These are phyloP conservation scores for Nakaseomyces kungkrabaensis DNA, from an alignment of 1,139 yeast species.

Conservation along the genomic window DNA sequence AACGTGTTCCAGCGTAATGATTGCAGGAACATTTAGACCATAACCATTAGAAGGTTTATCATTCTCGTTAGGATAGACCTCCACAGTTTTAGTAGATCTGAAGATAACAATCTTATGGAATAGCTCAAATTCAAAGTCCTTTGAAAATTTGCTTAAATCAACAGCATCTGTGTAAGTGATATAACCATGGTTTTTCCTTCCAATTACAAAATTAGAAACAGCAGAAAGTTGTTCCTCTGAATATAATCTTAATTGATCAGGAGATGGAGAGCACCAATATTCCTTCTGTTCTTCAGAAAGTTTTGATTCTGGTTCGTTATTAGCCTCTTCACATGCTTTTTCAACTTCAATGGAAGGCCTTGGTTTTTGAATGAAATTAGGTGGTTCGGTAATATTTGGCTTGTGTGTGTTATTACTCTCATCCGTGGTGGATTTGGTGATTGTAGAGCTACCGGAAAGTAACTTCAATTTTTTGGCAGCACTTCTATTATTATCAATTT, in stretches of 20 bases:
- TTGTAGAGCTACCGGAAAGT: constrained; percentile 28
- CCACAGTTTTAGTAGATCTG: constrained; percentile 43
- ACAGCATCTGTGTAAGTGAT: constrained; percentile 65
- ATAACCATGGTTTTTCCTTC: constrained; percentile 68
- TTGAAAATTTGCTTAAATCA: constrained; percentile 48
- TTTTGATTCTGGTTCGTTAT: background rate
- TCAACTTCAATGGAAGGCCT: background rate
- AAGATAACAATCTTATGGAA: constrained; percentile 55
- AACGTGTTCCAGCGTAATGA: constrained; percentile 61
- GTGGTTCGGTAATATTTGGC: constrained; percentile 10
- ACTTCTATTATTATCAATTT: constrained; percentile 33
- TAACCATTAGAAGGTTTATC: constrained; percentile 56
- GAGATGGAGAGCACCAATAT: constrained; percentile 75
- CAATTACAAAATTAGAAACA: constrained; percentile 63
- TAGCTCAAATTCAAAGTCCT: constrained; percentile 35
- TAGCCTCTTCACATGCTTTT: background rate
- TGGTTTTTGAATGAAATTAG: constrained; percentile 2
- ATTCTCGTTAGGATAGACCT: constrained; percentile 52
- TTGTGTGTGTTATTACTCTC: constrained; percentile 13
- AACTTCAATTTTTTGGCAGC: constrained; percentile 32
- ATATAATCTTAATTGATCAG: constrained; percentile 42
- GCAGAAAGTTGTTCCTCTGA: constrained; percentile 43
- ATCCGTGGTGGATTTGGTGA: constrained; percentile 23
- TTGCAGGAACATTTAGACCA: constrained; percentile 79
- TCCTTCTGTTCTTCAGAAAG: constrained; percentile 29